Evolutionary conservation across 2,329 filamentous ascomycete genomes (phyloP), one percentile per base, ranked within the genome.

Genomic region (Pseudogymnoascus sp.): DNA sequence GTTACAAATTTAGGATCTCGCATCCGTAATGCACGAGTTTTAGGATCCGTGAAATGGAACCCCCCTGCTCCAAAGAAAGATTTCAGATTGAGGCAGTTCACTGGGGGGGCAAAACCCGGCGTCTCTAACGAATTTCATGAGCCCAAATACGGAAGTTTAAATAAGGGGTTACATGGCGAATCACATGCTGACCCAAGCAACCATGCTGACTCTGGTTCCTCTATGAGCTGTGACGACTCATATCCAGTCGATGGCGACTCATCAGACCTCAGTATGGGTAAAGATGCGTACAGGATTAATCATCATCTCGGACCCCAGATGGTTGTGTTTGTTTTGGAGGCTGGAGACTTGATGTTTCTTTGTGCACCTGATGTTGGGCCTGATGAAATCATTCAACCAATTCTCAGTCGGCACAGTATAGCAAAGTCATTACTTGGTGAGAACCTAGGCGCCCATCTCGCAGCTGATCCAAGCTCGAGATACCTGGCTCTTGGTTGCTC

Each of bases 1-100:
- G 95, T 92, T 73, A 80, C 81, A 39, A 86, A 96, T 71, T 93
- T 97, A 71, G 85, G 86, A 60, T 82, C 84, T 33, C 82, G 85
- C 43, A 97, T 97, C 65, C 80, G 89, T 63, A 89, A 90, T 68
- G 91, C 91, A 4, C 83, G 83, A 62, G 85, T 92, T 12, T 82
- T 97, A 67, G 90, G 90, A 41, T 75, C 81, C 60, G 72, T 75
- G 53, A 75, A 77, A 53, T 53, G 47, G 47, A 33, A 33, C 5
- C 15, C 47, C 1, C 20, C 47, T 1, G 47, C 47, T 14, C 28
- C 47, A 7, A 53, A 53, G 15, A 9, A 53, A 9, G 47, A 35
- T 35, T n/a, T 15, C 47, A 33, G 9, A 7, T 18, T 35, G 15
- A 35, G 11, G 9, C 4, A 18, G 5, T 20, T 18, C 47, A 18